These are phyloP conservation scores for Emydomyces testavorans DNA, from an alignment of 2,329 filamentous ascomycete genomes.

Conservation along the genomic window DNA sequence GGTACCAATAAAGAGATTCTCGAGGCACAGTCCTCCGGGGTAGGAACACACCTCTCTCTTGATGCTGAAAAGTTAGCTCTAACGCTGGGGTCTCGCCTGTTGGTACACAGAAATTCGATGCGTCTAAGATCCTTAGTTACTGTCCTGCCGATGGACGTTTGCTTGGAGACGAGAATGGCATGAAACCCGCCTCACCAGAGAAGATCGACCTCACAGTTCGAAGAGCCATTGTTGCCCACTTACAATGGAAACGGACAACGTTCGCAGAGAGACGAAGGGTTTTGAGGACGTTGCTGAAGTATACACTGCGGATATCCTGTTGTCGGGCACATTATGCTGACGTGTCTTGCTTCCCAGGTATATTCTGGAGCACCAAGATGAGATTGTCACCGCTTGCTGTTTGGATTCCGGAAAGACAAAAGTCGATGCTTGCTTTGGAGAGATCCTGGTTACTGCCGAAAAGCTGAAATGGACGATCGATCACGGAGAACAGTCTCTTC, in stretches of 20 bases:
- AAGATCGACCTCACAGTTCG: slow-evolving; percentile 70
- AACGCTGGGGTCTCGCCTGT: not conserved
- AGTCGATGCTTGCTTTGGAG: slow-evolving; percentile 84
- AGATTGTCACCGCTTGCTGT: slow-evolving; percentile 73
- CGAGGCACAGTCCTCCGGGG: slow-evolving; percentile 30
- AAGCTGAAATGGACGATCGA: slow-evolving; percentile 89
- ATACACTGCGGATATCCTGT: not conserved
- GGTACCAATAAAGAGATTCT: slow-evolving; percentile 27
- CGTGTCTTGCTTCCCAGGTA: slow-evolving; percentile 37
- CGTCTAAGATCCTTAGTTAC: slow-evolving; percentile 35
- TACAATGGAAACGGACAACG: slow-evolving; percentile 62
- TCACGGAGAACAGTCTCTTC: slow-evolving; percentile 74
- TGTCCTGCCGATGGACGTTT: slow-evolving; percentile 79
- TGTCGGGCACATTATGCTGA: not conserved
- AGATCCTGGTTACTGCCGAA: slow-evolving; percentile 87
- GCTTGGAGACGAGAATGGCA: slow-evolving; percentile 52
- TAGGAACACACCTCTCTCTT: slow-evolving; percentile 19
- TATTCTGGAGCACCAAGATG: slow-evolving; percentile 77
- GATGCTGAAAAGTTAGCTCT: not conserved
- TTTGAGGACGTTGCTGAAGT: slow-evolving; percentile 64
- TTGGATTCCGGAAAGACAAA: slow-evolving; percentile 94
- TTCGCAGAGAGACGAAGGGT: slow-evolving; percentile 69
- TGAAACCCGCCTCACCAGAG: slow-evolving; percentile 60
- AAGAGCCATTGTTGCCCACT: slow-evolving; percentile 62
- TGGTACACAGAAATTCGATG: slow-evolving; percentile 27